A percentile compares a stretch with the other conserved stretches of the same genome.
These are phyloP conservation scores for Pythium chondricola DNA, from an alignment of 352 stramenopile species.

Conservation along the genomic window DNA sequence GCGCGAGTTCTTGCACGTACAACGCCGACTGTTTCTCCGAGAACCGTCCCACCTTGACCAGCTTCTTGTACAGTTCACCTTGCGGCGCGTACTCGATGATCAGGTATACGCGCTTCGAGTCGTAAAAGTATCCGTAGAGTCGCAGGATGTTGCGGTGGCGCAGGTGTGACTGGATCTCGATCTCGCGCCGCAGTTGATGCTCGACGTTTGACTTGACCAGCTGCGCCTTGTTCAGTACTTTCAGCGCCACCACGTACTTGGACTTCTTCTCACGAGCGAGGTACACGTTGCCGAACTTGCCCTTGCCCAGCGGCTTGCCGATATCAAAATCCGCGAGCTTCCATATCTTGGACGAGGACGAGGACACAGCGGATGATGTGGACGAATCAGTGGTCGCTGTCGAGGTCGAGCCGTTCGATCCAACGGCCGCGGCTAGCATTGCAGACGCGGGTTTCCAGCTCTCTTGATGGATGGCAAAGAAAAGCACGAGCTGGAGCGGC, in stretches of 20 bases:
- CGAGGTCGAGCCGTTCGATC: slow-evolving; percentile 6
- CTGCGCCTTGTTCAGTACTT: slow-evolving; percentile 98
- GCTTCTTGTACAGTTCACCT: slow-evolving; percentile 98
- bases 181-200: slow-evolving; percentile 98
- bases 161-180: slow-evolving; percentile 99
- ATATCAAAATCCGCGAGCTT: slow-evolving; percentile 99
- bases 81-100: slow-evolving; percentile 99
- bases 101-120: slow-evolving; percentile 98
- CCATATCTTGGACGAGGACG: slow-evolving; percentile 56
- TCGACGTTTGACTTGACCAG: slow-evolving; percentile 97
- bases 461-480: too few relatives aligned
- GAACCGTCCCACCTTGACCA: slow-evolving; percentile 91
- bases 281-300: slow-evolving; percentile 99
- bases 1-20: slow-evolving; percentile 95
- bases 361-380: slow-evolving; percentile 3
- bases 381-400: background rate
- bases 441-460: too few relatives aligned
- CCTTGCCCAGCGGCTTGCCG: slow-evolving; percentile 95
- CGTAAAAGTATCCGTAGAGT: slow-evolving; percentile 99
- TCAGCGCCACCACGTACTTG: slow-evolving; percentile 99
- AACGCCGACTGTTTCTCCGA: slow-evolving; percentile 87
- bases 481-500: too few relatives aligned
- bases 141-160: slow-evolving; percentile 96
- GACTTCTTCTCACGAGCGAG: slow-evolving; percentile 95
- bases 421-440: too few relatives aligned